These are phyloP conservation scores for Brassica rapa DNA, from an alignment of 345 rosid genomes.

Conservation along the genomic window DNA sequence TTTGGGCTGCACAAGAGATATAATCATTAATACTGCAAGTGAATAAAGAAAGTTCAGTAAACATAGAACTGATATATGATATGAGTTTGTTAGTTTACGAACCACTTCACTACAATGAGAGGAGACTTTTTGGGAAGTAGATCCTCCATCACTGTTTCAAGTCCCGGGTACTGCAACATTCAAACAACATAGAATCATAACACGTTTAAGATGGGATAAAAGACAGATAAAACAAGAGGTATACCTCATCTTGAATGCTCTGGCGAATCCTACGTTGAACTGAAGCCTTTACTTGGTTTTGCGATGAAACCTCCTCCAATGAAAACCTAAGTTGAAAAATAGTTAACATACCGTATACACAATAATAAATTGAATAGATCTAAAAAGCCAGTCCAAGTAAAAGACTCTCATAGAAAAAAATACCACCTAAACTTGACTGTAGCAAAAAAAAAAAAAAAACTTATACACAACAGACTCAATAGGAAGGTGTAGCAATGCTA, in stretches of 20 bases:
- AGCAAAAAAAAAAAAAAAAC: no score
- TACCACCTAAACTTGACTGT: not conserved
- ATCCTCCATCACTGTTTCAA: slow-evolving; percentile 92
- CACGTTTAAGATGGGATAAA: not conserved
- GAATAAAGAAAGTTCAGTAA: not conserved
- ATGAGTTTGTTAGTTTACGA: slow-evolving; percentile 27
- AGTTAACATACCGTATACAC: not conserved
- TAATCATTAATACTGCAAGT: not conserved
- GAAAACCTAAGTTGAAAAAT: slow-evolving; percentile 63
- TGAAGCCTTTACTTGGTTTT: slow-evolving; percentile 98
- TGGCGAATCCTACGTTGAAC: slow-evolving; percentile 95
- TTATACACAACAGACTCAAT: not conserved
- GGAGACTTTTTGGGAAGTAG: slow-evolving; percentile 95
- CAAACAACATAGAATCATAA: not conserved
- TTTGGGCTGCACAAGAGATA: slow-evolving; percentile 69
- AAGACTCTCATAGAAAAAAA: not conserved
- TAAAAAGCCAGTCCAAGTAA: not conserved
- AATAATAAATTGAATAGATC: not conserved
- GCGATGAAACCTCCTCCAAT: slow-evolving; percentile 87
- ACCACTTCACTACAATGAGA: slow-evolving; percentile 90
- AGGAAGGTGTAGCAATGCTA: slow-evolving; percentile 10
- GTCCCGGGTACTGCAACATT: slow-evolving; percentile 80
- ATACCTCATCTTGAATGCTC: slow-evolving; percentile 94
- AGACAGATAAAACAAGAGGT: not conserved
- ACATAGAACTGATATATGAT: not conserved